Base-by-base conservation (phyloP, 495 filamentous ascomycete genomes). In the Articulospora tetracladia region DNA sequence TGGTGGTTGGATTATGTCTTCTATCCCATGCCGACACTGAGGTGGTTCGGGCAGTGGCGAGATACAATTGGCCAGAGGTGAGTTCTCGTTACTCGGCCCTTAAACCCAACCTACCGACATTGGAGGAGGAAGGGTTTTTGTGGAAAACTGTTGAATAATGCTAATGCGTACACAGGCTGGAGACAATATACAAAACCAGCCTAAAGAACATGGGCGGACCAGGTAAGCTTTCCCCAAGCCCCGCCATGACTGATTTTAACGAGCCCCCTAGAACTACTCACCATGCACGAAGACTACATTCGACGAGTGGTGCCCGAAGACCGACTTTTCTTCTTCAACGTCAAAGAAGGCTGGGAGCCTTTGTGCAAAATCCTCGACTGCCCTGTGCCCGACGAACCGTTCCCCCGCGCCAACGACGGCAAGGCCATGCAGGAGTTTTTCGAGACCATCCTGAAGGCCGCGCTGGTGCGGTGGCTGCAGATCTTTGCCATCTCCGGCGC, bases 381-480 rank as follows among this genome's bases (percentile, higher is more conserved):
- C 13, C 65, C 69, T 4, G 53, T 71, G 22, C 71, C 71, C n/a
- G 63, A 70, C 19, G 48, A 53, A 20, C 58, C 60, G 17, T 70
- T 72, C 63, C 71, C 71, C 23, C 11, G 51, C n/a, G 65, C 55
- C 1, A 72, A 74, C 52, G 61, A 80, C 77, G 75, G 76, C 74
- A 70, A 46, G 34, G 58, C 58, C 13, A 54, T 60, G n/a, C 22
- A 60, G 39, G 58, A 23, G 19, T 60, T 54, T 34, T 53, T 60
- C 20, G 50, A 30, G 17, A 36, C 22, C 3, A 27, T 60, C 4
- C 20, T 53, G 49, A 53, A 54, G 20, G 25, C 44, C 8, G 58
- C 58, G 7, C 47, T 60, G 27, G 22, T 47, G 34, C 44, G 49
- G 15, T 60, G 58, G 58, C 7, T 46, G 17, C 27, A 30, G n/a